Conservation (phyloP, 2,329 filamentous ascomycete species). For the Diaporthe citrichinensis region DNA sequence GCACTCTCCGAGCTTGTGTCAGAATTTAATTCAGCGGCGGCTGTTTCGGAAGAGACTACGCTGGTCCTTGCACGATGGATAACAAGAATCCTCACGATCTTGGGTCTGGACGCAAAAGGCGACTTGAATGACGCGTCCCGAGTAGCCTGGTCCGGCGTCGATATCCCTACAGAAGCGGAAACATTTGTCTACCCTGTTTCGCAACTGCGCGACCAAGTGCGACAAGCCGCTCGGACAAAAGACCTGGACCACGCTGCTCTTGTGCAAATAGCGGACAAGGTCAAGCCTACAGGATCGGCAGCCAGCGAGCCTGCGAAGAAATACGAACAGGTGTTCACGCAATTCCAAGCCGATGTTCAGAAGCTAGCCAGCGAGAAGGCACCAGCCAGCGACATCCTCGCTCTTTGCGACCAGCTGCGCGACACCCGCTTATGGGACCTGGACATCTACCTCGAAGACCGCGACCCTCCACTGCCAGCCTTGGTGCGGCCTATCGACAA, state of each 20-base stretch:
- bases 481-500: slow-evolving; percentile 75
- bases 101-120: slow-evolving; percentile 69
- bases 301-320: slow-evolving; percentile 39
- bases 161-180: slow-evolving; percentile 71
- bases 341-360: slow-evolving; percentile 59
- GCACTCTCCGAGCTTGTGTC: slow-evolving; percentile 74
- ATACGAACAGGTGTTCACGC: slow-evolving; percentile 50
- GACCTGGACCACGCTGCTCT: slow-evolving; percentile 49
- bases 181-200: slow-evolving; percentile 71
- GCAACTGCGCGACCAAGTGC: slow-evolving; percentile 54
- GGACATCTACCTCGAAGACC: slow-evolving; percentile 80
- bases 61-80: slow-evolving; percentile 69
- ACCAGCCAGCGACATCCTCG: slow-evolving; percentile 72
- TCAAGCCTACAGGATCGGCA: slow-evolving; percentile 38
- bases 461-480: slow-evolving; percentile 65
- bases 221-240: slow-evolving; percentile 56
- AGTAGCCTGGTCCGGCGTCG: slow-evolving; percentile 76
- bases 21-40: slow-evolving; percentile 67
- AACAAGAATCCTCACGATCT: slow-evolving; percentile 75
- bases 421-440: slow-evolving; percentile 76
- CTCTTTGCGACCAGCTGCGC: slow-evolving; percentile 75
- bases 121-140: slow-evolving; percentile 54
- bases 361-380: slow-evolving; percentile 58
- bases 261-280: slow-evolving; percentile 42
- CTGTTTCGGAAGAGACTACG: slow-evolving; percentile 44